Conservation (phyloP, 495 filamentous ascomycete species). For the Hypoxylon crocopeplum region DNA sequence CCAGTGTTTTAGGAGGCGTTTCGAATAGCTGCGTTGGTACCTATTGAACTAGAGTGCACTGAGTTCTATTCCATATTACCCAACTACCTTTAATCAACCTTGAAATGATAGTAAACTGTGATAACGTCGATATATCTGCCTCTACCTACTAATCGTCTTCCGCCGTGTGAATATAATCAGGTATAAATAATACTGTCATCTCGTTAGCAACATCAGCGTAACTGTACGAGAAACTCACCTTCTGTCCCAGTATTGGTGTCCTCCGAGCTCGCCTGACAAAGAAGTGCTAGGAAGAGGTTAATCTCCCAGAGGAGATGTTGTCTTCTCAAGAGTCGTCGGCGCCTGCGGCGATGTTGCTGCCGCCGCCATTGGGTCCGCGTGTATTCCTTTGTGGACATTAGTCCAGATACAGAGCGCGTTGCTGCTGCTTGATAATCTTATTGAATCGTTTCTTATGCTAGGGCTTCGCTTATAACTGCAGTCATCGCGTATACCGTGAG, state of each 20-base stretch:
- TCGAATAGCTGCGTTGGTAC: no score
- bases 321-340: neutral
- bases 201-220: neutral
- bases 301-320: constrained; percentile 14
- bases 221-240: constrained; percentile 2
- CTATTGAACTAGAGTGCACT: no score
- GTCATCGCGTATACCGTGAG: constrained; percentile 22
- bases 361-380: constrained; percentile 9
- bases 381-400: constrained; percentile 27
- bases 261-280: neutral
- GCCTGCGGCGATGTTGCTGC: constrained; percentile 3
- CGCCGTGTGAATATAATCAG: no score
- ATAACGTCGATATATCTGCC: no score
- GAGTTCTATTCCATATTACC: no score
- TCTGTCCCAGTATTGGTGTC: neutral
- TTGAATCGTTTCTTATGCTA: constrained; percentile 3
- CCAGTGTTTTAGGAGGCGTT: no score
- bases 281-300: constrained; percentile 6
- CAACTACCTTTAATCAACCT: no score
- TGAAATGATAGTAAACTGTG: no score
- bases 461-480: constrained; percentile 18
- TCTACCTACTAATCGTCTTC: no score
- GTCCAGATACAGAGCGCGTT: neutral
- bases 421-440: neutral
- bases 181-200: no score